Conservation (phyloP, 2,329 filamentous ascomycete genomes). For the Teratosphaeria epicoccoides region DNA sequence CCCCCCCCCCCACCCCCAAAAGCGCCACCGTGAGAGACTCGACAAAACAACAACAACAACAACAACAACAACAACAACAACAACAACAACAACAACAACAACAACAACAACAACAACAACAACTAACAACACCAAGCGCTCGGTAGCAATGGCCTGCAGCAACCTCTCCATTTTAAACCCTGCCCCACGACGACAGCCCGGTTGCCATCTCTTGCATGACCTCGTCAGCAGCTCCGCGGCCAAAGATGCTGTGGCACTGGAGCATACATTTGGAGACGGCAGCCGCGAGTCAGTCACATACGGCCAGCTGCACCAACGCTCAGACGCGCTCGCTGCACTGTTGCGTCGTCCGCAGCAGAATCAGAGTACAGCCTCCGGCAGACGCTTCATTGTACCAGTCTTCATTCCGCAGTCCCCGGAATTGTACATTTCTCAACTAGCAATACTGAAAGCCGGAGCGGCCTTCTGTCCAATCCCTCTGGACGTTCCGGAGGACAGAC, state of each 20-base stretch:
- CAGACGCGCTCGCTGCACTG: conserved; percentile 49
- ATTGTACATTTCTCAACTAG: conserved; percentile 68
- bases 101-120: neutral
- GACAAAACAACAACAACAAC: no score
- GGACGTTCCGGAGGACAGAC: conserved; percentile 64
- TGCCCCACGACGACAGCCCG: neutral
- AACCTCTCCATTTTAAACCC: conserved; percentile 4
- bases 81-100: no score
- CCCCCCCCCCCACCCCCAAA: no score
- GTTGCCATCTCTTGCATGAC: conserved; percentile 40
- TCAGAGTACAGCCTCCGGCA: conserved; percentile 7
- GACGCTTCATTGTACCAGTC: conserved; percentile 54
- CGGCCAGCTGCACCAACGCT: conserved; percentile 47
- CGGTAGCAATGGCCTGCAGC: neutral
- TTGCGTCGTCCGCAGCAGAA: conserved; percentile 7
- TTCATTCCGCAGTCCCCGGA: conserved; percentile 66
- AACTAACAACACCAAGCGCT: neutral
- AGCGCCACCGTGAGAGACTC: no score
- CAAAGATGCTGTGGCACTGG: conserved; percentile 45
- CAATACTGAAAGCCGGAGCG: conserved; percentile 67
- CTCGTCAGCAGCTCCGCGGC: conserved; percentile 42
- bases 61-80: no score
- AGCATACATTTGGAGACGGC: conserved; percentile 47
- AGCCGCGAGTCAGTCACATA: conserved; percentile 48
- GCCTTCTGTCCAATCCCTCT: conserved; percentile 78